Percentiles rank a stretch among this genome's conserved stretches.
Conservation (phyloP, 768 basidiomycete genomes). For the Collybiopsis luxurians region DNA sequence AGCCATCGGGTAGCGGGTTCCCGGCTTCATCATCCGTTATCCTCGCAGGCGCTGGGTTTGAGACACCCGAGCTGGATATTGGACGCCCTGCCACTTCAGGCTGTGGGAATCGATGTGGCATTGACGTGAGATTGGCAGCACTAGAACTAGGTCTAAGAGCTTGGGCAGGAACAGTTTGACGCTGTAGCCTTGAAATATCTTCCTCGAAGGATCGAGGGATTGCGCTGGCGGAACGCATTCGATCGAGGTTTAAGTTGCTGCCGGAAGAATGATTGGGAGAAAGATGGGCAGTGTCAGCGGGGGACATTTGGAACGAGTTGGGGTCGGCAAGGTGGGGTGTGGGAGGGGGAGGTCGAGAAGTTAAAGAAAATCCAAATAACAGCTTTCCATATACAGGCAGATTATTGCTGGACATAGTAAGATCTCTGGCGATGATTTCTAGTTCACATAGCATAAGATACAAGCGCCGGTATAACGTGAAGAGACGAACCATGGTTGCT, state of each 20-base stretch:
- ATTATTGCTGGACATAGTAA: conserved; percentile 71
- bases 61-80: conserved; percentile 16
- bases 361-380: conserved; percentile 56
- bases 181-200: conserved; percentile 12
- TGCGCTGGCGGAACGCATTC: conserved; percentile 3
- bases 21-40: conserved; percentile 53
- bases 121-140: conserved; percentile 5
- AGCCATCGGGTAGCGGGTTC: conserved; percentile 68
- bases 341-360: conserved; percentile 28
- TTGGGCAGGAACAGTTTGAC: conserved; percentile 12
- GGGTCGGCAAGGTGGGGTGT: conserved; percentile 16
- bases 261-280: not conserved
- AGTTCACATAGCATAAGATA: conserved; percentile 14
- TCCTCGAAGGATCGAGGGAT: conserved; percentile 4
- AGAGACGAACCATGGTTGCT: conserved; percentile 41
- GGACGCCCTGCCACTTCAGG: conserved; percentile 6
- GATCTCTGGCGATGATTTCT: conserved; percentile 75
- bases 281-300: conserved; percentile 10
- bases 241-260: not conserved
- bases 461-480: conserved; percentile 10
- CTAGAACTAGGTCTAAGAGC: conserved; percentile 27
- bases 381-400: conserved; percentile 82
- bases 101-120: conserved; percentile 8
- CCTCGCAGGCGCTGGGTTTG: conserved; percentile 15
- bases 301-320: conserved; percentile 9